Evolutionary conservation across 106 monocot species (phyloP), one percentile per base, ranked within the genome.

Genomic region (Chionographis japonica): DNA sequence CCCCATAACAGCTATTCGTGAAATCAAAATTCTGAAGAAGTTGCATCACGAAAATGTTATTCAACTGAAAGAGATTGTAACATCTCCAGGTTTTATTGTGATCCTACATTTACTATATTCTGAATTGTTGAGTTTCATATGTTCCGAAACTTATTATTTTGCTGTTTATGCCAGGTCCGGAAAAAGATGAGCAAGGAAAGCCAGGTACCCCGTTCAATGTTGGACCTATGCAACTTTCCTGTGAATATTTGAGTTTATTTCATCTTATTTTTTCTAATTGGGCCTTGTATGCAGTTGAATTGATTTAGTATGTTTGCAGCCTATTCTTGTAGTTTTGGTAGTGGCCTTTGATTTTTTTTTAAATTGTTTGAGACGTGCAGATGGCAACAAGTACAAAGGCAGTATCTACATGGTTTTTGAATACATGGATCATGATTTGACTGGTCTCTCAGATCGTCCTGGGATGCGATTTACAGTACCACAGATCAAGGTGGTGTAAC

Each of bases 381-480:
- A 93, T 79, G 89, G 87, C 17, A 98, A 90, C 69, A 98, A 93
- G 63, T 98, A 93, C 59, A 98, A 90, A 52, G 97, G 93, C 49
- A 88, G 83, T 74, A 93, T 98, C 62, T 98, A 98, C 53, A 98
- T 98, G 97, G 97, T 98, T 39, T 98, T 98, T 73, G 97, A 98
- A 70, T 98, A 98, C 60, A 98, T 98, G 97, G 97, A 98, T 71
- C 97, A 98, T 85, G 97, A 98, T 75, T 68, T 98, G 46, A 98
- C 97, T 35, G 97, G 97, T 5, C 78, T 98, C 49, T 74, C 89
- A 20, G 93, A 93, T 75, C 84, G 93, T 57, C 90, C 93, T 68
- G 97, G 87, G 19, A 90, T 98, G 97, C 68, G 90, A 55, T 93
- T 98, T 68, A 79, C 89, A 7, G 84, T 98, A 52, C 87, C 97